Evolutionary conservation across 148 eudicot species (phyloP).

Genomic region (Persicaria tinctoria): DNA sequence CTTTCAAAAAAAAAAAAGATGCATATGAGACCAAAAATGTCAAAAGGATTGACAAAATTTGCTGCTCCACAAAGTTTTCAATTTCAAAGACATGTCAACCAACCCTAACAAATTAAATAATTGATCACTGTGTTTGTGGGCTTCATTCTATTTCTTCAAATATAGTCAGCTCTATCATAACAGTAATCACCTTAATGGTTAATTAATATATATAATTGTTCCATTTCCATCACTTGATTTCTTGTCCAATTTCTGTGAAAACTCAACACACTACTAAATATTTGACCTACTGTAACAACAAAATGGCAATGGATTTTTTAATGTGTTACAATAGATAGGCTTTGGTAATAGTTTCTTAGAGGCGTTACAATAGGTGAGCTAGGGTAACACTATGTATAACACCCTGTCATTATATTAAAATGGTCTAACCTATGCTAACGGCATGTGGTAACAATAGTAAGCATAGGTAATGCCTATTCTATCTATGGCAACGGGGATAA

Average conservation of each 20-base stretch:
- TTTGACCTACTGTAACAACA: too few relatives aligned
- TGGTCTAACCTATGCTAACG: too few relatives aligned
- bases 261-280: not conserved
- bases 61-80: not conserved
- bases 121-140: not conserved
- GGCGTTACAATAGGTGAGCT: too few relatives aligned
- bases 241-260: not conserved
- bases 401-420: too few relatives aligned
- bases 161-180: not conserved
- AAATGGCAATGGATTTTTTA: too few relatives aligned
- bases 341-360: too few relatives aligned
- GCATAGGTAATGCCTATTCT: too few relatives aligned
- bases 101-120: not conserved
- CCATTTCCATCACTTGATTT: not conserved
- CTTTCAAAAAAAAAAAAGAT: too few relatives aligned
- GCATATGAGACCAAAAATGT: not conserved
- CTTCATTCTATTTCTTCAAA: not conserved
- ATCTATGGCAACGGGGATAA: too few relatives aligned
- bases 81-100: slow-evolving; percentile 7
- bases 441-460: too few relatives aligned
- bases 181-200: not conserved
- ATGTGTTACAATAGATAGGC: too few relatives aligned
- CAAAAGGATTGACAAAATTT: slow-evolving; percentile 9
- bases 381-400: too few relatives aligned
- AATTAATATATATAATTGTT: not conserved